Percentiles rank a stretch among this genome's conserved stretches.
phyloP scores from a whole-genome alignment of 495 filamentous ascomycete species.

The Podospora sp. region DNA sequence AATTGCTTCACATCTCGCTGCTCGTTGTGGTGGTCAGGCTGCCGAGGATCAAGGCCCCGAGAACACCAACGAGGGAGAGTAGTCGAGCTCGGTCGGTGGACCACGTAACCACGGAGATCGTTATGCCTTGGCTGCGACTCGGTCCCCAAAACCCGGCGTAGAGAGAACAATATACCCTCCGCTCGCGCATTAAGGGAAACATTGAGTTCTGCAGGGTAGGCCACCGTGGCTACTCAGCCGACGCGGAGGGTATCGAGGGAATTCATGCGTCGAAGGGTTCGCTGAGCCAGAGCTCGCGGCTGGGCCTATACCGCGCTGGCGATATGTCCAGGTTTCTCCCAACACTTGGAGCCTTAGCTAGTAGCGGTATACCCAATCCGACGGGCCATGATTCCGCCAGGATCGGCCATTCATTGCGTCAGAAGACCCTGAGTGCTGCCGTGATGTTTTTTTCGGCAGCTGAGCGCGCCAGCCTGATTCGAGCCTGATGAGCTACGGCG shows the following conservation, averaged over 20 bases:
- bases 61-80: neutral
- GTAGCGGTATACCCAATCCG: neutral
- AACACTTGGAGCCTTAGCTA: neutral
- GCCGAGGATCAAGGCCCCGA: neutral
- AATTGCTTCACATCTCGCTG: neutral
- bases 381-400: slow-evolving; percentile 7
- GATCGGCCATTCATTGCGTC: neutral
- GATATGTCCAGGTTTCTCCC: neutral
- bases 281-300: neutral
- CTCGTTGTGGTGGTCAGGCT: neutral
- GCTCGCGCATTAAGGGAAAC: slow-evolving; percentile 9
- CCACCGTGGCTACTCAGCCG: slow-evolving; percentile 19
- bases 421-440: neutral
- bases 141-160: slow-evolving; percentile 16
- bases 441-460: neutral
- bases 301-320: neutral
- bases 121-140: slow-evolving; percentile 12
- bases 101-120: slow-evolving; percentile 8
- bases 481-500: slow-evolving; percentile 3
- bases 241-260: neutral
- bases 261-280: slow-evolving; percentile 2
- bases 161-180: slow-evolving; percentile 12
- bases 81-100: slow-evolving; percentile 6
- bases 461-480: slow-evolving; percentile 7
- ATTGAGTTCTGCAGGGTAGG: slow-evolving; percentile 14